Conservation (phyloP, 768 basidiomycete species). For the Serendipita indica region DNA sequence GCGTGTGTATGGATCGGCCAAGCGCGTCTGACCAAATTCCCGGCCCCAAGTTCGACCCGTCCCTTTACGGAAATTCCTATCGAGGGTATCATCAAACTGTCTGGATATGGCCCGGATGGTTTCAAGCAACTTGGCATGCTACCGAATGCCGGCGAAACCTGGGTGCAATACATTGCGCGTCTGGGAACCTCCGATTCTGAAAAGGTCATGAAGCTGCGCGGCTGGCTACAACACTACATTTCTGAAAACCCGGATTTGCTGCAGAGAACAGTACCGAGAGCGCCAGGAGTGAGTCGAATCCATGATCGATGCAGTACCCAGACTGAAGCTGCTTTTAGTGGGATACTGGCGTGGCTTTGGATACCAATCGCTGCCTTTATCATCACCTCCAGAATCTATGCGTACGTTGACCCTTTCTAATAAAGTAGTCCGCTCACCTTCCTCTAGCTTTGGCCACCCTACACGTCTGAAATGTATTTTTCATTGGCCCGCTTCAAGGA, state of each 20-base stretch:
- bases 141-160: neutral
- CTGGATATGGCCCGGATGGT: constrained; percentile 4
- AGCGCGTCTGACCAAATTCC: neutral
- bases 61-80: constrained; percentile 5
- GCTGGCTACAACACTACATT: neutral
- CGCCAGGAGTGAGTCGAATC: neutral
- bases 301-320: constrained; percentile 1
- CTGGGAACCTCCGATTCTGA: neutral
- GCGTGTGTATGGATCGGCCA: constrained; percentile 1
- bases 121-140: neutral
- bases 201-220: neutral
- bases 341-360: neutral
- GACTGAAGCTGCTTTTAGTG: constrained; percentile 8
- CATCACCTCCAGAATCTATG: constrained; percentile 11
- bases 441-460: neutral
- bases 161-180: constrained; percentile 13
- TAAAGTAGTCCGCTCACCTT: neutral
- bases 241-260: neutral
- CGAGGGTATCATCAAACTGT: constrained; percentile 3
- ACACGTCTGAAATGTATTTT: neutral
- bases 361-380: neutral
- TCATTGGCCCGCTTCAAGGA: no score
- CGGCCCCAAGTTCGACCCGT: neutral
- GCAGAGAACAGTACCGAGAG: neutral
- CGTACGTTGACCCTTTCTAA: neutral